Evolutionary conservation across 768 basidiomycete species (phyloP).

Genomic region (Boletus pseudo-olivaceus): DNA sequence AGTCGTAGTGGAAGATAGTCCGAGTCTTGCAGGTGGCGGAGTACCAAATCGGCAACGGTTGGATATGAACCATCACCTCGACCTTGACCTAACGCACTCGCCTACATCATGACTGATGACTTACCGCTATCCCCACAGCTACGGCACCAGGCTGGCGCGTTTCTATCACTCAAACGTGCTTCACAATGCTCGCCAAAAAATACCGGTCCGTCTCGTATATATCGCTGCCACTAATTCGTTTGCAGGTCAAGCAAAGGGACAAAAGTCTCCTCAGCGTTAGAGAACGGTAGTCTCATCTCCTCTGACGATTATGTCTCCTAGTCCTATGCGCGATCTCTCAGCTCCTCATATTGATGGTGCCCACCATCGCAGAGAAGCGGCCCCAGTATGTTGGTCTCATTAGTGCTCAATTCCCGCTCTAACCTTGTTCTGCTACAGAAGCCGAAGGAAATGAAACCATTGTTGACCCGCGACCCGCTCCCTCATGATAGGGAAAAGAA

Average conservation of each 20-base stretch:
- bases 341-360: neutral
- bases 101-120: slow-evolving; percentile 26
- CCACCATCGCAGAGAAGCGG: slow-evolving; percentile 20
- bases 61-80: slow-evolving; percentile 31
- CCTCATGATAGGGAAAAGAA: slow-evolving; percentile 26
- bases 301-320: slow-evolving; percentile 10
- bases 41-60: slow-evolving; percentile 30
- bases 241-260: slow-evolving; percentile 10
- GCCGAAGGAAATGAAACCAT: slow-evolving; percentile 16
- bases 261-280: slow-evolving; percentile 11
- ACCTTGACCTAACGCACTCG: slow-evolving; percentile 24
- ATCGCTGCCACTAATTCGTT: slow-evolving; percentile 16
- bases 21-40: slow-evolving; percentile 24
- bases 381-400: slow-evolving; percentile 18
- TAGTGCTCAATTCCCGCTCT: slow-evolving; percentile 6
- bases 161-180: slow-evolving; percentile 30
- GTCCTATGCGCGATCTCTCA: slow-evolving; percentile 13
- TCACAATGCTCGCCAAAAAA: slow-evolving; percentile 17
- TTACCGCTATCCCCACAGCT: slow-evolving; percentile 27
- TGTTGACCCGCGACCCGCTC: slow-evolving; percentile 23
- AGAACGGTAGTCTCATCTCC: slow-evolving; percentile 9
- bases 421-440: slow-evolving; percentile 19
- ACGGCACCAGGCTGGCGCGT: slow-evolving; percentile 34
- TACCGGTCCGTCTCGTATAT: slow-evolving; percentile 27
- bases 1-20: slow-evolving; percentile 6